These are phyloP conservation scores for Jaltomata sinuosa DNA, from an alignment of 257 asterid species.

Conservation along the genomic window DNA sequence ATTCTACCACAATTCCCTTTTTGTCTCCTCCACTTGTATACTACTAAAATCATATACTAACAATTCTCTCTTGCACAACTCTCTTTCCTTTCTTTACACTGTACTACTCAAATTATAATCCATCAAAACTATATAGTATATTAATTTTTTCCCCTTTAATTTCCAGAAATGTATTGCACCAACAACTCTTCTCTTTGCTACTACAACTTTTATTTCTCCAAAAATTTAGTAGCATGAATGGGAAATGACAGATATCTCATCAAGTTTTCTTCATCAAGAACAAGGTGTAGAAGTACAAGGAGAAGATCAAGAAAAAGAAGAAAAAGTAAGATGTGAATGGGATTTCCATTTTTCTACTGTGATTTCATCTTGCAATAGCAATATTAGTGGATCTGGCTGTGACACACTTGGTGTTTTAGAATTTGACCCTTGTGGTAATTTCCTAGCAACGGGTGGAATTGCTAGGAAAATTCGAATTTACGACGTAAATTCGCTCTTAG, in stretches of 20 bases:
- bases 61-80: not conserved
- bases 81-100: not conserved
- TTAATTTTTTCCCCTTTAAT: not conserved
- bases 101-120: not conserved
- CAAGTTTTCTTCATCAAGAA: not conserved
- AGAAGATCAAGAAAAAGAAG: constrained; percentile 3
- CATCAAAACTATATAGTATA: not conserved
- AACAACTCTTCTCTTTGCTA: not conserved
- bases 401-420: constrained; percentile 77
- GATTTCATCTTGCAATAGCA: constrained; percentile 19
- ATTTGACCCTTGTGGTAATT: constrained; percentile 42
- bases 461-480: constrained; percentile 72
- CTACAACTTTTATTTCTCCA: not conserved
- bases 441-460: constrained; percentile 81
- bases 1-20: not conserved
- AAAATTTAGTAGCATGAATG: not conserved
- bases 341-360: constrained; percentile 61
- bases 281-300: not conserved
- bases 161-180: not conserved
- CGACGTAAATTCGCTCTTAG: constrained; percentile 14
- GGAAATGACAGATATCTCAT: constrained; percentile 3
- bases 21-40: constrained; percentile 2
- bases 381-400: constrained; percentile 17
- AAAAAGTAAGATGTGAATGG: constrained; percentile 55
- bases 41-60: not conserved